Base-by-base conservation (phyloP, 257 asterid species). In the Solanum lycopersicoides region DNA sequence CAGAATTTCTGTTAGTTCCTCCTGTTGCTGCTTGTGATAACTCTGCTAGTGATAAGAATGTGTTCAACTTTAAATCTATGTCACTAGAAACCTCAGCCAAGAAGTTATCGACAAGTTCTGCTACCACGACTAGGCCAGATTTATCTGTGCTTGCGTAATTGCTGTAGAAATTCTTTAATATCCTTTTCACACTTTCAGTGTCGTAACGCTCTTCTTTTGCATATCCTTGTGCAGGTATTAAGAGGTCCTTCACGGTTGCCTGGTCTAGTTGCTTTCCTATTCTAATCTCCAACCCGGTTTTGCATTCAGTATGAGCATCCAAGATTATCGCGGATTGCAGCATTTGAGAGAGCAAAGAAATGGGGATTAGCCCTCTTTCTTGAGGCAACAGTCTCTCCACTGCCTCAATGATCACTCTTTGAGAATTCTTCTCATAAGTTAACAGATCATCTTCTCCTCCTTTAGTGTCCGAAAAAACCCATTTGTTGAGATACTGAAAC, bases 71-170 rank as follows among this genome's bases (percentile, higher is more conserved):
- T 87, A 95, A 66, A 45, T 94, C 98, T 72, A 84, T 89, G 68
- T 96, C 98, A 42, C 91, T 76, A 0, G 99, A 92, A n/a, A 96
- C 90, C 73, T 95, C 96, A 0, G 90, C 91, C 90, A 96, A 83
- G 82, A 95, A 95, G 6, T 92, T 94, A 2, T 94, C 98, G 0
- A 94, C 82, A 13, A 96, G 93, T 35, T 93, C 93, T 0, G 97
- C 91, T 5, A 96, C 98, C 2, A 82, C 35, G 4, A 66, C 41
- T 42, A 95, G 80, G 1, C 95, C 91, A 4, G 83, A 71, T 1
- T 50, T 42, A n/a, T 93, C 92, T 0, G 76, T 53, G 6, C 89
- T 90, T 0, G 41, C 30, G 87, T 91, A 91, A 88, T 92, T 92
- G 86, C 86, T 32, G 85, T 92, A 97, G 89, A 93, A 97, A 47